These are phyloP conservation scores for Calonectria pseudoreteaudii DNA, from an alignment of 2,329 filamentous ascomycete species.

Conservation along the genomic window DNA sequence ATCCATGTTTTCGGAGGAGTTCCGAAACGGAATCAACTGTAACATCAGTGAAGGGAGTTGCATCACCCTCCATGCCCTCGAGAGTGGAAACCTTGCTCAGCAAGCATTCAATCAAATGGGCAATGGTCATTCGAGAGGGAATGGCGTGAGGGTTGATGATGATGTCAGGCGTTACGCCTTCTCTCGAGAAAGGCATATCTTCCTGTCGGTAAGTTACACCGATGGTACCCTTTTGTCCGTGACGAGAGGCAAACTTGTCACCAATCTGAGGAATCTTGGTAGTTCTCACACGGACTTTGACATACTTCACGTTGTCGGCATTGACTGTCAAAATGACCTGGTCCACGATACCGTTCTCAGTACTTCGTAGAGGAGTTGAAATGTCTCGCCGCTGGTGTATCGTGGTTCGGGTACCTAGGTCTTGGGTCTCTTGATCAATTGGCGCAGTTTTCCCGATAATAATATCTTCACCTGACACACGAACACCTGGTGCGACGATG, in stretches of 20 bases:
- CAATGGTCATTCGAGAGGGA: slow-evolving; percentile 99
- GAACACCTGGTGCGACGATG: slow-evolving; percentile 91
- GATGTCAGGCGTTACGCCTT: slow-evolving; percentile 92
- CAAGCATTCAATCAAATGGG: slow-evolving; percentile 98
- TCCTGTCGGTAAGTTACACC: slow-evolving; percentile 98
- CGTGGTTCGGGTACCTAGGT: slow-evolving; percentile 91
- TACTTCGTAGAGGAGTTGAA: slow-evolving; percentile 92
- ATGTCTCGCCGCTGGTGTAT: slow-evolving; percentile 94
- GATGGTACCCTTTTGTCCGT: slow-evolving; percentile 99
- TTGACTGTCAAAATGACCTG: slow-evolving; percentile 95
- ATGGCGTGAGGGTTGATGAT: slow-evolving; percentile 99
- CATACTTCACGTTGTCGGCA: slow-evolving; percentile 91
- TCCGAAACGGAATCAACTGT: slow-evolving; percentile 94
- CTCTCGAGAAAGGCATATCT: slow-evolving; percentile 97
- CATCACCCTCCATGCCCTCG: slow-evolving; percentile 95
- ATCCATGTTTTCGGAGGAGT: slow-evolving; percentile 88
- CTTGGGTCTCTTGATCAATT: slow-evolving; percentile 90
- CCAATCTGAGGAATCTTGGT: slow-evolving; percentile 99
- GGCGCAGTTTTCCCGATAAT: slow-evolving; percentile 99
- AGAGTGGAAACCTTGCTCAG: slow-evolving; percentile 95
- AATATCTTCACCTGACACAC: slow-evolving; percentile 97
- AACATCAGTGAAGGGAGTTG: slow-evolving; percentile 97
- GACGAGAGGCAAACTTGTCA: slow-evolving; percentile 98
- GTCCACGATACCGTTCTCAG: slow-evolving; percentile 96
- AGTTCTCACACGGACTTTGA: slow-evolving; percentile 96